Evolutionary conservation across 768 basidiomycete species (phyloP).

Genomic region (Dendrothele bispora): DNA sequence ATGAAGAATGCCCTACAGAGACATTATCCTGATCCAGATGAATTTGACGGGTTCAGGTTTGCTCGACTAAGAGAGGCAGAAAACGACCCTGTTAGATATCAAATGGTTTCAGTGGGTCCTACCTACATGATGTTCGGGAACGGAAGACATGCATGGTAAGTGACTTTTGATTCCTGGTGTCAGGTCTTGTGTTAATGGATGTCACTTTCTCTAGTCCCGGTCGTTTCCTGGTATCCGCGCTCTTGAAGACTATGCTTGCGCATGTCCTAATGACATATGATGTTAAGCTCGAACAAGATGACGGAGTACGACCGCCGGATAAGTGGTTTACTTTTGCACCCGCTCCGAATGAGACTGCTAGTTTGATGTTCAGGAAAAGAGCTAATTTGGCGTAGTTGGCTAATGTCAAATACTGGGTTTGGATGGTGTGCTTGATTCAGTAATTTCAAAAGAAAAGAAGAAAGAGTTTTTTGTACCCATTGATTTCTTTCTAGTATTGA

Average conservation of each 20-base stretch:
- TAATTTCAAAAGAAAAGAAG: too few species aligned
- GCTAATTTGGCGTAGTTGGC: too few species aligned
- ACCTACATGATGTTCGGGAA: constrained; percentile 7
- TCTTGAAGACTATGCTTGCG: constrained; percentile 29
- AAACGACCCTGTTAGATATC: constrained; percentile 1
- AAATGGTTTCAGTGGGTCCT: constrained; percentile 1
- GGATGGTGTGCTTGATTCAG: too few species aligned
- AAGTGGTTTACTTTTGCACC: constrained; percentile 19
- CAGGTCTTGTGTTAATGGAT: not conserved
- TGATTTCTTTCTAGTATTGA: too few species aligned
- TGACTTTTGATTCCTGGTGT: not conserved
- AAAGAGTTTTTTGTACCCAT: too few species aligned
- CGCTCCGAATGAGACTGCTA: constrained; percentile 4
- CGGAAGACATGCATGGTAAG: constrained; percentile 8
- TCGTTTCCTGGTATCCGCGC: constrained; percentile 28
- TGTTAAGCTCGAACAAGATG: constrained; percentile 29
- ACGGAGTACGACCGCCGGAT: constrained; percentile 30
- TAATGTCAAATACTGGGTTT: too few species aligned
- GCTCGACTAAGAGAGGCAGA: constrained; percentile 4
- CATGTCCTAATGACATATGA: constrained; percentile 31
- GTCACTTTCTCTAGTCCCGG: constrained; percentile 10
- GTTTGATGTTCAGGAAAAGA: constrained; percentile 3
- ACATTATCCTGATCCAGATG: not conserved
- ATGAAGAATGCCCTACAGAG: not conserved
- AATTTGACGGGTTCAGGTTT: constrained; percentile 13